Conservation (phyloP, 108 stramenopile species). For the Pseudonitzschia multiseries region DNA sequence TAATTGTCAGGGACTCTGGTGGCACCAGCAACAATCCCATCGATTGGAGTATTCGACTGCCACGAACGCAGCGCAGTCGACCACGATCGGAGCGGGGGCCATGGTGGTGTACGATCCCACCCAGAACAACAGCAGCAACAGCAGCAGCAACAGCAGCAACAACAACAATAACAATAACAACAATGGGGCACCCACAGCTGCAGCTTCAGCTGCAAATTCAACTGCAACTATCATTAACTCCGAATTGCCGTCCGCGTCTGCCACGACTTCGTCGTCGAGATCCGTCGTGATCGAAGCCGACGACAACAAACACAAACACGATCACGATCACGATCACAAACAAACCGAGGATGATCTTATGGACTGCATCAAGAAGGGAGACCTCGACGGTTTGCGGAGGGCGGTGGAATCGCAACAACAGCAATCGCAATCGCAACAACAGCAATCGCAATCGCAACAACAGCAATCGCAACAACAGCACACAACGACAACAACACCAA, state of each 20-base stretch:
- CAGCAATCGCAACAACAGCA: no score
- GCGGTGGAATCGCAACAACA: no score
- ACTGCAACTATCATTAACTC: background rate
- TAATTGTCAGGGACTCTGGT: conserved; percentile 73
- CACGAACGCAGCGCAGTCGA: conserved; percentile 44
- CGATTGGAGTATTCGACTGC: conserved; percentile 52
- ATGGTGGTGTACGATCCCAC: background rate
- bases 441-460: no score
- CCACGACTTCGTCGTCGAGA: no score
- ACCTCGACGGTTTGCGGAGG: conserved; percentile 24
- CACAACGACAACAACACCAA: no score
- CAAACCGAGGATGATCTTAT: conserved; percentile 14
- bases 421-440: no score
- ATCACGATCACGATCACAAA: background rate
- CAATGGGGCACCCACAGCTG: background rate
- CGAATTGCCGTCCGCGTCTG: background rate
- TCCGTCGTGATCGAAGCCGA: no score
- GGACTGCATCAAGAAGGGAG: conserved; percentile 28
- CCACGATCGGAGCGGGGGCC: conserved; percentile 32
- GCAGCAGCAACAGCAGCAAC: background rate
- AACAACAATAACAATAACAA: conserved; percentile 10
- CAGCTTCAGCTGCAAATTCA: background rate
- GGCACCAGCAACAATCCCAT: conserved; percentile 76
- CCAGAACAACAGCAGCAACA: conserved; percentile 3
- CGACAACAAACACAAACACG: no score